These are phyloP conservation scores for Cubamyces lactineus DNA, from an alignment of 768 basidiomycete genomes.

Conservation along the genomic window DNA sequence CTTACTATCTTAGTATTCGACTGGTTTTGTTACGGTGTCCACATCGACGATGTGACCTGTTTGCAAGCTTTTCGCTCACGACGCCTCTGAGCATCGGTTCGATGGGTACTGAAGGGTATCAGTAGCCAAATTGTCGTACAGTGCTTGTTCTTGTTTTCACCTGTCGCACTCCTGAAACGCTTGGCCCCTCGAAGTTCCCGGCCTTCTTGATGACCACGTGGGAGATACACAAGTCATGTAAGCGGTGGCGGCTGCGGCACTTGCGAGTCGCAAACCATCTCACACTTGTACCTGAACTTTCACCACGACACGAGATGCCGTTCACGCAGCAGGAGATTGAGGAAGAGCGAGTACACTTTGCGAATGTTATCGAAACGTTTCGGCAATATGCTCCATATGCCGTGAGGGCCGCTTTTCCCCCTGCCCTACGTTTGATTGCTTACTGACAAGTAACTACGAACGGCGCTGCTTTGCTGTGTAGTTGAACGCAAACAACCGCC, in stretches of 20 bases:
- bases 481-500: conserved; percentile 62
- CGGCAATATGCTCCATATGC: conserved; percentile 76
- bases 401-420: conserved; percentile 43
- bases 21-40: neutral
- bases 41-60: neutral
- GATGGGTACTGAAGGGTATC: too few species aligned
- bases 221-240: neutral
- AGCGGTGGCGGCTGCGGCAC: neutral
- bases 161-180: neutral
- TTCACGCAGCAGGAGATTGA: conserved; percentile 38
- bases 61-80: too few species aligned
- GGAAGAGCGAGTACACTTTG: conserved; percentile 74
- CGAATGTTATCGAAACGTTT: conserved; percentile 76
- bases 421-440: too few species aligned
- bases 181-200: neutral
- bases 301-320: conserved; percentile 20
- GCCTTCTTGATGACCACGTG: neutral
- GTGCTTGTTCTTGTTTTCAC: neutral
- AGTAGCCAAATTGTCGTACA: too few species aligned
- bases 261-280: too few species aligned
- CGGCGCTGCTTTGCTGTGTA: conserved; percentile 24
- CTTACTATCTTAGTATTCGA: neutral
- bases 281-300: neutral
- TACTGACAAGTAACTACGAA: too few species aligned
- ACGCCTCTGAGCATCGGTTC: too few species aligned